Percentiles rank a stretch among this genome's conserved stretches.
Evolutionary conservation across 108 stramenopile species (phyloP).

Genomic region (Stephanodiscus triporus): DNA sequence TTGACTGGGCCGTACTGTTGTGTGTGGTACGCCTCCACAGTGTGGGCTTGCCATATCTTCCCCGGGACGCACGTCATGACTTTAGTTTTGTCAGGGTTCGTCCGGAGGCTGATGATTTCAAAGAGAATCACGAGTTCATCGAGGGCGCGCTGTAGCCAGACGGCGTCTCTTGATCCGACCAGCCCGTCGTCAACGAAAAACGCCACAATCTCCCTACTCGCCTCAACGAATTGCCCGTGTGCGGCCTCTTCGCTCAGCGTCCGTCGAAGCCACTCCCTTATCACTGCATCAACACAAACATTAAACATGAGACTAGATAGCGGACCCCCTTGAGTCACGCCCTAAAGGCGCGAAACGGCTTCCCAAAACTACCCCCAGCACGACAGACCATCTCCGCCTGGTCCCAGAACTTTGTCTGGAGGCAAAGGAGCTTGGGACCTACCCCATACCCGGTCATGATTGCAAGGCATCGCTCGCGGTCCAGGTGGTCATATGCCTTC

Average conservation of each 20-base stretch:
- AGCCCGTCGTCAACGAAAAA: constrained; percentile 31
- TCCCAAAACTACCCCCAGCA: constrained; percentile 17
- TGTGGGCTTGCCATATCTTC: background rate
- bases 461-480: constrained; percentile 8
- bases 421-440: constrained; percentile 4
- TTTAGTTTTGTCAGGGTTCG: constrained; percentile 25
- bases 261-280: constrained; percentile 5
- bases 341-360: constrained; percentile 5
- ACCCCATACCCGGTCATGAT: constrained; percentile 28
- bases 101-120: background rate
- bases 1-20: too few species aligned
- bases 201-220: background rate
- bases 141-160: background rate
- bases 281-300: constrained; percentile 24
- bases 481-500: constrained; percentile 30
- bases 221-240: background rate
- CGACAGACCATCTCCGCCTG: background rate
- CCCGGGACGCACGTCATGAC: constrained; percentile 2
- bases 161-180: background rate
- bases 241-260: background rate
- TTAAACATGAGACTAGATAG: constrained; percentile 20
- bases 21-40: too few species aligned
- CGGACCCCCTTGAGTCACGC: constrained; percentile 29
- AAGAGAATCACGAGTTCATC: constrained; percentile 3
- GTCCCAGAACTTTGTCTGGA: constrained; percentile 12